Conservation (phyloP, 495 filamentous ascomycete species). For the Annulohypoxylon bovei region DNA sequence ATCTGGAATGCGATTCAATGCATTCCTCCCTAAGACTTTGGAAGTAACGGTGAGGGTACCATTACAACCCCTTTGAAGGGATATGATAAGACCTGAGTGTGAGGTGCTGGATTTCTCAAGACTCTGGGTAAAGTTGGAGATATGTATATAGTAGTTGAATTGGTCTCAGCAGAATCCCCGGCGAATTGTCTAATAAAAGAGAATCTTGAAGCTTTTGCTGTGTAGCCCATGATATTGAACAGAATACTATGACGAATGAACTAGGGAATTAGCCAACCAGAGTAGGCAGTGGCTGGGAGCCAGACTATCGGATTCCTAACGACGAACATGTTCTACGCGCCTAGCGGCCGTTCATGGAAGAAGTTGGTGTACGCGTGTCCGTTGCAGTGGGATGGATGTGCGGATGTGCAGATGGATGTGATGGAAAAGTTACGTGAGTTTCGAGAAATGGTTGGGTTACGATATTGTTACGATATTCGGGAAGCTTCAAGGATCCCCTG, state of each 20-base stretch:
- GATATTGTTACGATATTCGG: conserved; percentile 8
- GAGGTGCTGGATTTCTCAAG: not conserved
- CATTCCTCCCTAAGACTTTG: not conserved
- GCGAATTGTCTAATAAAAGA: not conserved
- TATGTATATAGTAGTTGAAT: too few relatives aligned
- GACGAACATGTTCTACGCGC: conserved; percentile 1
- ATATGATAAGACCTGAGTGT: conserved; percentile 4
- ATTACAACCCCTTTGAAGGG: conserved; percentile 1
- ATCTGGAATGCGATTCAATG: conserved; percentile 19
- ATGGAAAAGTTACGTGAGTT: conserved; percentile 3
- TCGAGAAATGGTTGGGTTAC: conserved; percentile 5
- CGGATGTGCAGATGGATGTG: not conserved
- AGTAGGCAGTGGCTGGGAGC: conserved; percentile 7
- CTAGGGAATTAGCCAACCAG: not conserved
- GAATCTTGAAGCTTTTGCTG: not conserved
- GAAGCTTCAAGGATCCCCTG: conserved; percentile 26
- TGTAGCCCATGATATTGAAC: not conserved
- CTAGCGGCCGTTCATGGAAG: not conserved
- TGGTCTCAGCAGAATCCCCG: too few relatives aligned
- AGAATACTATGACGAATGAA: not conserved
- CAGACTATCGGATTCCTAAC: conserved; percentile 19
- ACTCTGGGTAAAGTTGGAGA: not conserved
- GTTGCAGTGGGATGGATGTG: not conserved
- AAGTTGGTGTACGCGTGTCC: not conserved
- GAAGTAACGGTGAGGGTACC: not conserved